These are phyloP conservation scores for Clarireedia homoeocarpa DNA, from an alignment of 2,329 filamentous ascomycete genomes.

Conservation along the genomic window DNA sequence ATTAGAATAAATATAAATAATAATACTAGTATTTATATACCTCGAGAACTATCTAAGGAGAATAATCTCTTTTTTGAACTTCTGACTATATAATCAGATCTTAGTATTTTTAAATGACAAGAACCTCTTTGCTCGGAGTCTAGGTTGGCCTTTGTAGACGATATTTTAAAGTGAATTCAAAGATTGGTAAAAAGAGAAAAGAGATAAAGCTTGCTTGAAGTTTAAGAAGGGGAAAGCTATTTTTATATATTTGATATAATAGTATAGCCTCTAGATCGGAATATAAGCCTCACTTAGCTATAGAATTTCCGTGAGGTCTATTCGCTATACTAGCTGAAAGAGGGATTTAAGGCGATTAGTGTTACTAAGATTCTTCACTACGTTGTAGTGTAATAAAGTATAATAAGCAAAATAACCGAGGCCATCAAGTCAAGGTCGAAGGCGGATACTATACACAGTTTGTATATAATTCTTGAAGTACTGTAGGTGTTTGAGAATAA, in stretches of 20 bases:
- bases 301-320: neutral
- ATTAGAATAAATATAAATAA: slow-evolving; percentile 1
- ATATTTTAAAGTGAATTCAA: neutral
- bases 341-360: neutral
- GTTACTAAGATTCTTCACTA: neutral
- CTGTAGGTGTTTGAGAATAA: too few species aligned
- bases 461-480: neutral
- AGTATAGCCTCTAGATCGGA: neutral
- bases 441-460: neutral
- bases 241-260: neutral
- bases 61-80: neutral
- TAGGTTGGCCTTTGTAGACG: neutral
- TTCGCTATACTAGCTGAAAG: neutral
- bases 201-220: neutral
- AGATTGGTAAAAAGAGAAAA: neutral
- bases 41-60: neutral
- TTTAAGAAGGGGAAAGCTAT: neutral
- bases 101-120: neutral
- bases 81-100: neutral
- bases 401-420: neutral
- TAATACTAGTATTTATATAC: neutral
- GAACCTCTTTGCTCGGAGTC: neutral
- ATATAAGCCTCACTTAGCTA: neutral
- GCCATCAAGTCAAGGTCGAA: neutral
- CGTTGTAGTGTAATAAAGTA: neutral